phyloP scores from a whole-genome alignment of 164 flowering plant genomes.

The Litsea cubeba region DNA sequence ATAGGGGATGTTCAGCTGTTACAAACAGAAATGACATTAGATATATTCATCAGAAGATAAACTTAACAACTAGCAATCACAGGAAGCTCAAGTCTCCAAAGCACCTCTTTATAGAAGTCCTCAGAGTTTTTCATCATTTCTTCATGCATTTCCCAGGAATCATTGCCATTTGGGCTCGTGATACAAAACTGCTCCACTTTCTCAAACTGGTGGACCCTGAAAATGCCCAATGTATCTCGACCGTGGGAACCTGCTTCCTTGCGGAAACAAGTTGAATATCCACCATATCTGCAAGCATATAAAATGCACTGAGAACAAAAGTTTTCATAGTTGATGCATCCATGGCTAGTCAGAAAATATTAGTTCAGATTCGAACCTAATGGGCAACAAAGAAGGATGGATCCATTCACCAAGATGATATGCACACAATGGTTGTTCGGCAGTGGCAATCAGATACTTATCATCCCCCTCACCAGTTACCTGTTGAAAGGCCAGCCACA shows the following conservation, averaged over 20 bases:
- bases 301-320: conserved; percentile 10
- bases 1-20: conserved; percentile 79
- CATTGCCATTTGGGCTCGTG: conserved; percentile 72
- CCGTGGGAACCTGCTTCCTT: conserved; percentile 99
- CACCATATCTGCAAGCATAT: conserved; percentile 65
- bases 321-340: background rate
- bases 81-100: background rate
- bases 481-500: conserved; percentile 29
- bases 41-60: background rate
- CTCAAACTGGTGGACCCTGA: conserved; percentile 95
- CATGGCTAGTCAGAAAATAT: background rate
- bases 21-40: conserved; percentile 1
- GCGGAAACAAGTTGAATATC: conserved; percentile 92
- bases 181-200: conserved; percentile 93
- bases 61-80: background rate
- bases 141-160: conserved; percentile 86
- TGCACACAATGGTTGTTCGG: conserved; percentile 97
- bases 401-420: conserved; percentile 95
- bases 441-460: conserved; percentile 91
- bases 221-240: conserved; percentile 89
- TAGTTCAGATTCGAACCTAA: conserved; percentile 39
- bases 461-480: conserved; percentile 98
- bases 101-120: conserved; percentile 78
- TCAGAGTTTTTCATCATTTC: conserved; percentile 79
- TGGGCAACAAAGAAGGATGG: conserved; percentile 82